Percentiles rank a stretch among this genome's conserved stretches.
Conservation (phyloP, 768 basidiomycete genomes). For the Neoboletus magnificus region DNA sequence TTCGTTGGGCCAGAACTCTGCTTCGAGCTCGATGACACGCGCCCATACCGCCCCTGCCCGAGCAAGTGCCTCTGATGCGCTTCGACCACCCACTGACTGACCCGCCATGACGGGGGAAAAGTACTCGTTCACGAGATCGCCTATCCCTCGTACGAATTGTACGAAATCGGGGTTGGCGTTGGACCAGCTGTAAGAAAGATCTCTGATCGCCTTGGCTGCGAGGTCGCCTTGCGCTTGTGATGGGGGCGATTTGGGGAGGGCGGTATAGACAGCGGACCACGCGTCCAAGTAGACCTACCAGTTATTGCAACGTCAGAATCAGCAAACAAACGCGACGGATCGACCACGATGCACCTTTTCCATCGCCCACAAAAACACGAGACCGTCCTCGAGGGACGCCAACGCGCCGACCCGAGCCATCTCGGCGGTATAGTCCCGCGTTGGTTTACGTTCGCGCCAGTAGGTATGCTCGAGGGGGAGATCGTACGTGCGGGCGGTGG, state of each 20-base stretch:
- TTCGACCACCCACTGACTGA: slow-evolving; percentile 17
- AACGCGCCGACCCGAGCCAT: slow-evolving; percentile 52
- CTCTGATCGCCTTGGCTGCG: slow-evolving; percentile 34
- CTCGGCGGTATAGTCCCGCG: slow-evolving; percentile 69
- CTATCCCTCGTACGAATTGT: slow-evolving; percentile 50
- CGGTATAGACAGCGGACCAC: slow-evolving; percentile 50
- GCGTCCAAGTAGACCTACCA: slow-evolving; percentile 65
- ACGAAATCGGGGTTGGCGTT: slow-evolving; percentile 47
- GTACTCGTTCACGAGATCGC: slow-evolving; percentile 42
- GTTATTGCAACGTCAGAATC: neutral
- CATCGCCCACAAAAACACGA: slow-evolving; percentile 79
- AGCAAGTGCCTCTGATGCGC: slow-evolving; percentile 9
- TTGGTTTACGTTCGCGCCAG: slow-evolving; percentile 56
- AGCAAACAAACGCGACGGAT: neutral
- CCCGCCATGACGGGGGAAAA: slow-evolving; percentile 35
- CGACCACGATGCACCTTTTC: slow-evolving; percentile 48
- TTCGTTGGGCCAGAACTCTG: slow-evolving; percentile 53
- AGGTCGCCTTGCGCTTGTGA: neutral
- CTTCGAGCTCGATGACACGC: slow-evolving; percentile 59
- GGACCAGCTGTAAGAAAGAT: slow-evolving; percentile 63
- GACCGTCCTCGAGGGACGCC: slow-evolving; percentile 54
- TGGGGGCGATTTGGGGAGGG: neutral
- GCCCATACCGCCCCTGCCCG: slow-evolving; percentile 52
- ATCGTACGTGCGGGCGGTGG: slow-evolving; percentile 41
- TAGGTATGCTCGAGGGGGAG: slow-evolving; percentile 38